Evolutionary conservation across 495 filamentous ascomycete genomes (phyloP), one percentile per base, ranked within the genome.

Genomic region (Bathelium albidoporum): DNA sequence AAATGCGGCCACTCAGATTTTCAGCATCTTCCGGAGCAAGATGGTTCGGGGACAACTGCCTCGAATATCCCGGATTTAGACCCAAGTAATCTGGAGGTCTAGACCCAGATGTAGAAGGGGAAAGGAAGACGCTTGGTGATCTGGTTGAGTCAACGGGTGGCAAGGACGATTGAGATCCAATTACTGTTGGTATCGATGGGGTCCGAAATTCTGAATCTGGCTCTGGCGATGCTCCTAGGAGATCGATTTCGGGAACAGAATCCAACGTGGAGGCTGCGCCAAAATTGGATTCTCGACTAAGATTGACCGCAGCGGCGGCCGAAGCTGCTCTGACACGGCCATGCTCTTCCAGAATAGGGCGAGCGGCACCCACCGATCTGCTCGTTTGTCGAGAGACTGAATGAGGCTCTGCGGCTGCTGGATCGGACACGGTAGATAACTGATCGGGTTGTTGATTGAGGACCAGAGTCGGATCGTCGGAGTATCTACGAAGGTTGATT

Each of bases 401-500:
- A 49, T 70, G 70, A 22, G 72, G 64, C 20, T 71, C 70, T 12
- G 72, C 66, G 10, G 68, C 52, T 1, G 70, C 70, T 11, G 83
- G 79, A 68, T 79, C 78, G 11, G 82, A 82, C 64, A 73, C 45
- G 58, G 79, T 74, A 1, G 80, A 83, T 4, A 79, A 68, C 16
- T 77, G 78, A 67, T 85, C 80, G 58, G 78, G 75, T 58, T 80
- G 73, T 59, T 78, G 78, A 20, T 73, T 74, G 7, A 73, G 65
- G 9, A 72, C 74, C 60, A 76, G 78, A n/a, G 70, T 69, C 2
- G 77, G 66, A 67, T 88, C 84, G 60, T 91, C 86, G 1, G 89
- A 90, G 72, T 89, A 89, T 61, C 87, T 81, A 59, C 88, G 82
- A 18, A 84, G 73, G 66, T 87, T 80, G 36, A 95, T 84, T 14